Percentiles rank a stretch among this genome's conserved stretches.
phyloP scores from a whole-genome alignment of 2,329 filamentous ascomycete species.

The Colletotrichum sp. region DNA sequence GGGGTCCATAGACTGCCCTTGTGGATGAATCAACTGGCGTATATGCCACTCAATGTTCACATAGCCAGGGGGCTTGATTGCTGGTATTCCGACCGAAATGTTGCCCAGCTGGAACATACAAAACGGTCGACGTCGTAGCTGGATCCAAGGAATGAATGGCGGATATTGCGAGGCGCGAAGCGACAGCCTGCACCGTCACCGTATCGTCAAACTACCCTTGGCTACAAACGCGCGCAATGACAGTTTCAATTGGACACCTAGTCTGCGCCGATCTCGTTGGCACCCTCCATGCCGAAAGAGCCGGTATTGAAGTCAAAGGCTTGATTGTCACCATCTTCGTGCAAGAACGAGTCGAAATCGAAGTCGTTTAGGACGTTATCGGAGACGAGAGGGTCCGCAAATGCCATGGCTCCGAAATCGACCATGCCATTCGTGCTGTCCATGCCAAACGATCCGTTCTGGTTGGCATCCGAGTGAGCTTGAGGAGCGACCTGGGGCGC shows the following conservation, averaged over 20 bases:
- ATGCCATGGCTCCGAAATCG: conserved; percentile 57
- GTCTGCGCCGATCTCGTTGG: conserved; percentile 63
- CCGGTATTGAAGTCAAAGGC: conserved; percentile 61
- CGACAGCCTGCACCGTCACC: not conserved
- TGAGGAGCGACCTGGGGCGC: conserved; percentile 49
- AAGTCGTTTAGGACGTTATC: conserved; percentile 69
- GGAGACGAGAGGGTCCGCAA: conserved; percentile 58
- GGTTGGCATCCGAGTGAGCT: conserved; percentile 51
- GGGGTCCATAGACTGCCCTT: not conserved
- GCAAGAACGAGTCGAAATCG: conserved; percentile 72
- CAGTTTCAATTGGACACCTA: conserved; percentile 32
- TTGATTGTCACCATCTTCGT: conserved; percentile 54
- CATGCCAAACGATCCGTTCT: conserved; percentile 47
- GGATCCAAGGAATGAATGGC: not conserved
- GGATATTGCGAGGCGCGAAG: not conserved
- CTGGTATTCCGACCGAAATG: not conserved
- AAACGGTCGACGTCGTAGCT: not conserved
- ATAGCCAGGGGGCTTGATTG: not conserved
- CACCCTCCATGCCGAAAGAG: conserved; percentile 58
- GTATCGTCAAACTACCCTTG: not conserved
- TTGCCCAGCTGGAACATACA: not conserved
- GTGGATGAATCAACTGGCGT: not conserved
- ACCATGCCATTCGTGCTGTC: conserved; percentile 49
- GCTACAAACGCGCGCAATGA: not conserved
- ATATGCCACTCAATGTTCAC: not conserved